Percentiles rank a stretch among this genome's conserved stretches.
phyloP scores from a whole-genome alignment of 139 green algal genomes.

The Chlamydomonas asymmetrica region DNA sequence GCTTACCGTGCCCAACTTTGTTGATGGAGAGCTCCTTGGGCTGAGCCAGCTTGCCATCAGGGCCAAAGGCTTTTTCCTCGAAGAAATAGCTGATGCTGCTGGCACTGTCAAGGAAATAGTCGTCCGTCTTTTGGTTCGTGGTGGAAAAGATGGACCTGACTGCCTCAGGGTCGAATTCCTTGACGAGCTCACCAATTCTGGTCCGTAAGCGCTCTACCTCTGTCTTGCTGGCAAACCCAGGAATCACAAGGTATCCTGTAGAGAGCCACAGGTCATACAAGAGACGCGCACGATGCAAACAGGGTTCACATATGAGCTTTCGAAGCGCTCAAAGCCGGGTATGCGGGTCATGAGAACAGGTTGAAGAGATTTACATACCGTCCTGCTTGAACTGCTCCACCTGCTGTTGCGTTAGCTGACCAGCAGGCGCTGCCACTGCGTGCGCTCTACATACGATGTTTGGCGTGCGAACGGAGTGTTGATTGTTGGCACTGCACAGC shows the following conservation, averaged over 20 bases:
- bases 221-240: conserved; percentile 36
- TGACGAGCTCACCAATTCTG: conserved; percentile 49
- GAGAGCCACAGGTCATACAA: neutral
- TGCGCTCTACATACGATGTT: too few relatives aligned
- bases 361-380: conserved; percentile 1
- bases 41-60: conserved; percentile 34
- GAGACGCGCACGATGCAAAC: neutral
- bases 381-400: conserved; percentile 24
- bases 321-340: too few relatives aligned
- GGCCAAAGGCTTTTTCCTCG: conserved; percentile 85
- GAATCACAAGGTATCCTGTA: conserved; percentile 50
- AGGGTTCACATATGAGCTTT: too few relatives aligned
- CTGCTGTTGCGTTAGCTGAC: conserved; percentile 4
- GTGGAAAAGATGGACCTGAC: conserved; percentile 53
- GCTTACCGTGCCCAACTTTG: conserved; percentile 86
- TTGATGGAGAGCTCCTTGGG: conserved; percentile 74
- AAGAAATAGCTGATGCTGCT: conserved; percentile 71
- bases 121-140: conserved; percentile 58
- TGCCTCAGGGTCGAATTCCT: conserved; percentile 47
- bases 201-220: conserved; percentile 41
- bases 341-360: too few relatives aligned
- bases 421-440: neutral
- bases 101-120: conserved; percentile 80
- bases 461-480: too few relatives aligned
- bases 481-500: too few relatives aligned